Evolutionary conservation across 2,329 filamentous ascomycete species (phyloP).

Genomic region (Colletotrichum higginsianum): DNA sequence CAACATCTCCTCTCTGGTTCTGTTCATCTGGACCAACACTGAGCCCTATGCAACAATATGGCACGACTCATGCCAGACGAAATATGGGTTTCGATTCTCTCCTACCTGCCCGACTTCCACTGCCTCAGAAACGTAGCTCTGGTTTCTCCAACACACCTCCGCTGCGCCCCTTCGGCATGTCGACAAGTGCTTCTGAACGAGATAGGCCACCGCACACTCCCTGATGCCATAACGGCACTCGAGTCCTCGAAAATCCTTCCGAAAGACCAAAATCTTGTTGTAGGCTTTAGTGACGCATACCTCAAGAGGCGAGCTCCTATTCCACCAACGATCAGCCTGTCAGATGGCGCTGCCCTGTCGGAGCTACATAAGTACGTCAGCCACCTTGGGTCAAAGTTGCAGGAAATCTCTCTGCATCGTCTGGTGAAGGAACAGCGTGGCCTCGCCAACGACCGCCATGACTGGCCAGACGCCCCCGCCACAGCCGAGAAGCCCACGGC

Average conservation of each 20-base stretch:
- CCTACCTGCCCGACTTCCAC: conserved; percentile 26
- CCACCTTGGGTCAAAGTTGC: conserved; percentile 22
- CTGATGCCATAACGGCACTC: conserved; percentile 20
- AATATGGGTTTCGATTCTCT: conserved; percentile 31
- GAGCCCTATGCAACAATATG: not conserved
- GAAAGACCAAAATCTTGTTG: conserved; percentile 12
- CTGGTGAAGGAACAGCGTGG: conserved; percentile 25
- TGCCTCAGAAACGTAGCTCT: conserved; percentile 32
- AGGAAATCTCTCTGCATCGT: conserved; percentile 15
- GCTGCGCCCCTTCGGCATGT: conserved; percentile 37
- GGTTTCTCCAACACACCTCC: conserved; percentile 14
- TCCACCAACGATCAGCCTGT: conserved; percentile 20
- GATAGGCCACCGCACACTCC: conserved; percentile 14
- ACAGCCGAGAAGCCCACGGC: conserved; percentile 8
- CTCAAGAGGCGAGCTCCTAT: conserved; percentile 24
- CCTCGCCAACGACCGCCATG: conserved; percentile 27
- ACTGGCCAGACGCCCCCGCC: conserved; percentile 24
- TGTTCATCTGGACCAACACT: not conserved
- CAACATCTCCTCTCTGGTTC: not conserved
- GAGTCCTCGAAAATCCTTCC: conserved; percentile 24
- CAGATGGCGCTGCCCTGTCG: conserved; percentile 19
- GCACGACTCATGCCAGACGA: conserved; percentile 26
- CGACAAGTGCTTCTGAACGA: conserved; percentile 36
- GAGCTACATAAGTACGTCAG: conserved; percentile 13
- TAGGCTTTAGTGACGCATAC: conserved; percentile 26